Conservation (phyloP, 495 filamentous ascomycete genomes). For the Annulohypoxylon nitens region DNA sequence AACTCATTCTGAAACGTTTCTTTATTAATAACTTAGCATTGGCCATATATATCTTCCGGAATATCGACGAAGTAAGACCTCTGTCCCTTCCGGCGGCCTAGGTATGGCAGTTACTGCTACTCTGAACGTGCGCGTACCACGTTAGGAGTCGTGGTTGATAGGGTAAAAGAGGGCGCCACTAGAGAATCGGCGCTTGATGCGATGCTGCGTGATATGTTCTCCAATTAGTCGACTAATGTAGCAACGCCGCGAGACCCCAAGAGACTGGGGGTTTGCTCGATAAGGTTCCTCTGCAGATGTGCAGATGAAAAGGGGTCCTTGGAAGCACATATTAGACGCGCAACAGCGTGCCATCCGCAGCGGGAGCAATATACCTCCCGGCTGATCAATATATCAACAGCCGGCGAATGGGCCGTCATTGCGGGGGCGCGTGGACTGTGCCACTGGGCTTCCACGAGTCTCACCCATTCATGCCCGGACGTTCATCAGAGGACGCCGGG, state of each 20-base stretch:
- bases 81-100: slow-evolving; percentile 15
- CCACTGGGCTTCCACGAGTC: slow-evolving; percentile 21
- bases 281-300: slow-evolving; percentile 45
- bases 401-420: slow-evolving; percentile 45
- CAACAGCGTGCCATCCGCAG: slow-evolving; percentile 42
- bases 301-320: slow-evolving; percentile 39
- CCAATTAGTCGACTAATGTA: slow-evolving; percentile 44
- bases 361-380: slow-evolving; percentile 41
- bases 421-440: slow-evolving; percentile 41
- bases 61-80: slow-evolving; percentile 19
- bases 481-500: slow-evolving; percentile 22
- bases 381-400: slow-evolving; percentile 38
- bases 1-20: slow-evolving; percentile 31
- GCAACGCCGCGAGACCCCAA: slow-evolving; percentile 31
- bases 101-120: slow-evolving; percentile 30
- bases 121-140: slow-evolving; percentile 40
- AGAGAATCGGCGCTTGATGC: slow-evolving; percentile 22
- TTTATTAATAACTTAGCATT: slow-evolving; percentile 16
- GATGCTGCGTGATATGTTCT: slow-evolving; percentile 43
- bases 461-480: slow-evolving; percentile 21
- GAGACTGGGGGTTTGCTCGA: slow-evolving; percentile 36
- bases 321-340: slow-evolving; percentile 25
- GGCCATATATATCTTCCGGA: slow-evolving; percentile 16
- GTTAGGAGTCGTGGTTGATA: slow-evolving; percentile 25
- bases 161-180: slow-evolving; percentile 27